Evolutionary conservation across 2,329 filamentous ascomycete species (phyloP).

Genomic region (Clonostachys chloroleuca): DNA sequence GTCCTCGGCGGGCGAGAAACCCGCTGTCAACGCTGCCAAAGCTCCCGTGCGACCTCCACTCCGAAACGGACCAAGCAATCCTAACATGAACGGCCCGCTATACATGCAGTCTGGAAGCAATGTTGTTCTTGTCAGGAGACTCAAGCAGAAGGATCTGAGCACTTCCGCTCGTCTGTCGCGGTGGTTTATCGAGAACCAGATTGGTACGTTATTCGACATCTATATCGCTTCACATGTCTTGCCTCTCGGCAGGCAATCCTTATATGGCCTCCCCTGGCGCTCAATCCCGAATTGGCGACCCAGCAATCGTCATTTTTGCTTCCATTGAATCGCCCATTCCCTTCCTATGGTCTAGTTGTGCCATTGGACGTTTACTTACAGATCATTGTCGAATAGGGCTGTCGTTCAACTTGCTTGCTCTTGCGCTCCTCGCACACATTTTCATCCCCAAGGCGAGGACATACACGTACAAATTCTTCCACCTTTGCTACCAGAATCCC

Average conservation of each 20-base stretch:
- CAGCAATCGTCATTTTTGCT: not conserved
- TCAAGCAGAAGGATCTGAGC: slow-evolving; percentile 59
- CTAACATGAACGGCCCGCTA: slow-evolving; percentile 50
- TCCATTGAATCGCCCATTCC: too few species aligned
- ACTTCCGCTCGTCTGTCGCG: slow-evolving; percentile 55
- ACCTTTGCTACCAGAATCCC: slow-evolving; percentile 76
- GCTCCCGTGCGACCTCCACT: slow-evolving; percentile 15
- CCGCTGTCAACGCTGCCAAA: slow-evolving; percentile 10
- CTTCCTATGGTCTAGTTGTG: not conserved
- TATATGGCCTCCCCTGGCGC: slow-evolving; percentile 1
- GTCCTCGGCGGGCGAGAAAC: slow-evolving; percentile 6
- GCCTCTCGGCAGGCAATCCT: slow-evolving; percentile 2
- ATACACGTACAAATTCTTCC: slow-evolving; percentile 84
- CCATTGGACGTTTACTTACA: not conserved
- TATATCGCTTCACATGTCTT: not conserved
- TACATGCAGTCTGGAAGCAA: slow-evolving; percentile 52
- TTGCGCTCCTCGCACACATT: slow-evolving; percentile 77
- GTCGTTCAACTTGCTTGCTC: slow-evolving; percentile 78
- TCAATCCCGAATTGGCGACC: not conserved
- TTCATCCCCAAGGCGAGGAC: slow-evolving; percentile 76
- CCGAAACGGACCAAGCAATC: slow-evolving; percentile 23
- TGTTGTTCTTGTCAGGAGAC: slow-evolving; percentile 48
- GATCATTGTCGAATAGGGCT: slow-evolving; percentile 50
- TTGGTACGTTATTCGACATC: slow-evolving; percentile 51
- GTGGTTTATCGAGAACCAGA: slow-evolving; percentile 76